A percentile compares a stretch with the other conserved stretches of the same genome.
These are phyloP conservation scores for Orychophragmus violaceus DNA, from an alignment of 345 rosid species.

Conservation along the genomic window DNA sequence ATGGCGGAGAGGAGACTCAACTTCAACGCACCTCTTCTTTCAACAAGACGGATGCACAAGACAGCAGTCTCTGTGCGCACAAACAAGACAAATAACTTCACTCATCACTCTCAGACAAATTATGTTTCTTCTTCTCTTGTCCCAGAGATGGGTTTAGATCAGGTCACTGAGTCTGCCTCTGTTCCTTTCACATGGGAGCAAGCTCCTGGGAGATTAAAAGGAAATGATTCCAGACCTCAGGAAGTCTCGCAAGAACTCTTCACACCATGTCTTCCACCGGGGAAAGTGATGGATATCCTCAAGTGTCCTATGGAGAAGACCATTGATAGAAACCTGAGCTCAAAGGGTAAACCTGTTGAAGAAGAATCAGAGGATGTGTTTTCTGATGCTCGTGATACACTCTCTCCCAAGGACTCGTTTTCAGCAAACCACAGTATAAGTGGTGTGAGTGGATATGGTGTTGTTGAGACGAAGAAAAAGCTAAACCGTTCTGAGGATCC, in stretches of 20 bases:
- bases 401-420: constrained; percentile 48
- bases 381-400: constrained; percentile 69
- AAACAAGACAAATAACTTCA: constrained; percentile 16
- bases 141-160: constrained; percentile 41
- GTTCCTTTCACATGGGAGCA: constrained; percentile 90
- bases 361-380: constrained; percentile 42
- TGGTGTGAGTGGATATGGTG: constrained; percentile 54
- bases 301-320: constrained; percentile 14
- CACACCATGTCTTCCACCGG: constrained; percentile 42
- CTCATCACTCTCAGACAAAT: neutral
- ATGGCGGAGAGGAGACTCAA: constrained; percentile 81
- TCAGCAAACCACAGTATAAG: constrained; percentile 53
- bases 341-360: constrained; percentile 22
- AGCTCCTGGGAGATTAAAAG: constrained; percentile 68
- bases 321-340: constrained; percentile 11
- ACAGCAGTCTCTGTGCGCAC: constrained; percentile 31
- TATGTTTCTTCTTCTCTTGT: constrained; percentile 15
- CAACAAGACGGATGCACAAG: constrained; percentile 59
- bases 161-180: constrained; percentile 64
- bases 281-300: constrained; percentile 12
- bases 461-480: constrained; percentile 34
- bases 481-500: constrained; percentile 46
- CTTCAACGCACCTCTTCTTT: constrained; percentile 68
- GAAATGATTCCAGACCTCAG: constrained; percentile 7
- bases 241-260: constrained; percentile 12